Conservation (phyloP, 257 asterid genomes). For the Verbena officinalis region DNA sequence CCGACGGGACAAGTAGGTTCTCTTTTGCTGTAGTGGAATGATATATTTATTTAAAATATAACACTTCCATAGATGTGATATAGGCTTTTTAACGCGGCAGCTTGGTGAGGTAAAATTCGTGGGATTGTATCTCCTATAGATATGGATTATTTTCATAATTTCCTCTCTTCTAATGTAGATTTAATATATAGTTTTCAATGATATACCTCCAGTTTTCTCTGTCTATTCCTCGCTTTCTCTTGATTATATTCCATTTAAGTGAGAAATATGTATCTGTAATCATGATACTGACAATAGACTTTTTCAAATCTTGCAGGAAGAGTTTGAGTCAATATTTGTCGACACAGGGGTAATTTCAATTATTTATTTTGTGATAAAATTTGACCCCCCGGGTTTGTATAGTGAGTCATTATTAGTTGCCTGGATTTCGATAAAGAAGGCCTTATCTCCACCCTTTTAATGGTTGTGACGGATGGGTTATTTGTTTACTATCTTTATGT, state of each 20-base stretch:
- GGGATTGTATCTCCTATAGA: not conserved
- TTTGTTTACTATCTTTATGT: too few species aligned
- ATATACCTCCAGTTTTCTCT: not conserved
- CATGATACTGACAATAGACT: conserved; percentile 16
- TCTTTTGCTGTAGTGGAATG: not conserved
- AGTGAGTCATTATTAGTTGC: not conserved
- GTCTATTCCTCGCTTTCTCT: conserved; percentile 9
- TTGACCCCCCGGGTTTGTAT: conserved; percentile 2
- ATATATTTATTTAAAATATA: not conserved
- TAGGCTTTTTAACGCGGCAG: not conserved
- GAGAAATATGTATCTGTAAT: not conserved
- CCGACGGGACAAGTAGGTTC: conserved; percentile 1
- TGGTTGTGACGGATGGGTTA: conserved; percentile 1
- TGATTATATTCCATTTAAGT: not conserved
- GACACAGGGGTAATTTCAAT: conserved; percentile 58
- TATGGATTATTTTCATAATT: not conserved
- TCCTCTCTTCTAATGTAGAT: not conserved
- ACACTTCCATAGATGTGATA: not conserved
- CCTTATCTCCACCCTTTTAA: not conserved
- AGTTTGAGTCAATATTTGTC: conserved; percentile 49
- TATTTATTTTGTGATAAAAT: conserved; percentile 10
- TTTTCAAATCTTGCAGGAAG: conserved; percentile 54
- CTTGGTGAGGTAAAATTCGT: conserved; percentile 13
- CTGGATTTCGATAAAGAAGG: not conserved
- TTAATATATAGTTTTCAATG: conserved; percentile 1